phyloP scores from a whole-genome alignment of 768 basidiomycete genomes.

The Amanita phalloides region DNA sequence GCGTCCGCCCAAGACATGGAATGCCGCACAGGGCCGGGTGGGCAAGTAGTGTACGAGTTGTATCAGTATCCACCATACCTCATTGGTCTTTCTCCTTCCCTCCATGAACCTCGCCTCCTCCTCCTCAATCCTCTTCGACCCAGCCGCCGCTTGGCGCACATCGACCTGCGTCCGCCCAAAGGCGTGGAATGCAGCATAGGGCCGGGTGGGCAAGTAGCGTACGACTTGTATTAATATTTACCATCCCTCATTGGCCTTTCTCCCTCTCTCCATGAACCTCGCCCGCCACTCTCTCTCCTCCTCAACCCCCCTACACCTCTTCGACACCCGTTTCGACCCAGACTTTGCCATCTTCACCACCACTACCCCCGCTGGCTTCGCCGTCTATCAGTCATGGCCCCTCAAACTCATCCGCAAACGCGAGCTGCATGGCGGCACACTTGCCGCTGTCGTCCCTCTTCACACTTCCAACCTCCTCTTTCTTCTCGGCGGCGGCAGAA shows the following conservation, averaged over 20 bases:
- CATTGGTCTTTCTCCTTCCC: neutral
- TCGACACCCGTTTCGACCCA: conserved; percentile 72
- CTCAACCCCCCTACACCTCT: conserved; percentile 62
- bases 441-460: conserved; percentile 66
- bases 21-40: conserved; percentile 25
- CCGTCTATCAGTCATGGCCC: conserved; percentile 69
- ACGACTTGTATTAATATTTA: neutral
- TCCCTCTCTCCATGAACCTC: conserved; percentile 53
- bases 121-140: conserved; percentile 67
- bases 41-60: neutral
- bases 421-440: conserved; percentile 72
- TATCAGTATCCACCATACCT: neutral
- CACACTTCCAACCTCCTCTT: conserved; percentile 79
- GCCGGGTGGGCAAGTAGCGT: neutral
- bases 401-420: conserved; percentile 72
- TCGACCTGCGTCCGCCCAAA: conserved; percentile 68
- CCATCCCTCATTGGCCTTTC: neutral
- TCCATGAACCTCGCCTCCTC: conserved; percentile 79
- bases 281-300: conserved; percentile 77
- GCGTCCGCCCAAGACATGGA: conserved; percentile 72
- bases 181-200: conserved; percentile 48
- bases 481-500: conserved; percentile 79
- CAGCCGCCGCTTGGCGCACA: conserved; percentile 42
- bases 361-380: conserved; percentile 73
- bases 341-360: conserved; percentile 74